phyloP scores from a whole-genome alignment of 2,329 filamentous ascomycete genomes.

The Fusarium musae region DNA sequence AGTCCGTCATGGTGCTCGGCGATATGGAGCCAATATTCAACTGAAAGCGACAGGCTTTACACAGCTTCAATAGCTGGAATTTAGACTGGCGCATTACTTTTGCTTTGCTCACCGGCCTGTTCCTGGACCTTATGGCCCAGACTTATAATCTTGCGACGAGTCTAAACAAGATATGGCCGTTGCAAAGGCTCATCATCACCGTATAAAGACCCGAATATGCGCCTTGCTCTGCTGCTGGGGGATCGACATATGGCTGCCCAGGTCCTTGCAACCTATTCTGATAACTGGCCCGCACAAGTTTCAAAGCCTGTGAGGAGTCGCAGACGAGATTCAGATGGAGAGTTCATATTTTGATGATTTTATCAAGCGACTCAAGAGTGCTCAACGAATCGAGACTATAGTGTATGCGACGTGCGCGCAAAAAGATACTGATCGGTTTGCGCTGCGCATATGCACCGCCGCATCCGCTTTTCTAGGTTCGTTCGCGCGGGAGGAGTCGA shows the following conservation, averaged over 20 bases:
- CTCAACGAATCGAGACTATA: not conserved
- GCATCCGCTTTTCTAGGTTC: constrained; percentile 41
- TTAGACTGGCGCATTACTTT: constrained; percentile 25
- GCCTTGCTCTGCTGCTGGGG: constrained; percentile 31
- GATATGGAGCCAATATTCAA: constrained; percentile 24
- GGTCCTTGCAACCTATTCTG: constrained; percentile 34
- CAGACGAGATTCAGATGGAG: constrained; percentile 7
- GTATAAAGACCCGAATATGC: constrained; percentile 31
- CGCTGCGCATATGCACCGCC: constrained; percentile 28
- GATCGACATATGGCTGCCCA: constrained; percentile 37
- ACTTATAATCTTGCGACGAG: constrained; percentile 30
- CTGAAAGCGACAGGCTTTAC: constrained; percentile 1
- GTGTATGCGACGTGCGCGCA: constrained; percentile 23
- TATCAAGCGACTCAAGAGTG: not conserved
- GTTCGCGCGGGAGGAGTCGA: constrained; percentile 21
- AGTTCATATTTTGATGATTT: not conserved
- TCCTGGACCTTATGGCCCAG: constrained; percentile 15
- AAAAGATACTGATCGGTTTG: constrained; percentile 19
- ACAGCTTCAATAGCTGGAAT: not conserved
- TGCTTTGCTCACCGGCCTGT: constrained; percentile 10
- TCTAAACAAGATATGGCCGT: constrained; percentile 22
- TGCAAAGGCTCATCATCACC: constrained; percentile 35
- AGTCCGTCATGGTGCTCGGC: constrained; percentile 18
- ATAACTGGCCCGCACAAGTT: constrained; percentile 32
- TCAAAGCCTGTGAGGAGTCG: constrained; percentile 13